Percentiles rank a stretch among this genome's conserved stretches.
phyloP scores from a whole-genome alignment of 1,284 basidiomycete species.

The Sporisorium graminicola region DNA sequence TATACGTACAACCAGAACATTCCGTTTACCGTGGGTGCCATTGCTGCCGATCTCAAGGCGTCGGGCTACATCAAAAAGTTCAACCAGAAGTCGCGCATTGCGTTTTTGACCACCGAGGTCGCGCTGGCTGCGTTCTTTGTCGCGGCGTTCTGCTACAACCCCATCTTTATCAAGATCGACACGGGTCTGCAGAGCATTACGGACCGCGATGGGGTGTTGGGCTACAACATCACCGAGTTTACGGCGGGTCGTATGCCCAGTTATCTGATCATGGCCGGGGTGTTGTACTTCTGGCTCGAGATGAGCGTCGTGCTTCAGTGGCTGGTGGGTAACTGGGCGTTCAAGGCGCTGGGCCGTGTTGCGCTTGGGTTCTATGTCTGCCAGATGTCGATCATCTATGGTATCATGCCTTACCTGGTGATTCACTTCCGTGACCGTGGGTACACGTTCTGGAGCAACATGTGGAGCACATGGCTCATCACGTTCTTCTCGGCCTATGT shows the following conservation, averaged over 20 bases:
- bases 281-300: conserved; percentile 70
- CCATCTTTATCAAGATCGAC: conserved; percentile 66
- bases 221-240: conserved; percentile 56
- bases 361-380: conserved; percentile 72
- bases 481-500: conserved; percentile 70
- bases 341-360: conserved; percentile 71
- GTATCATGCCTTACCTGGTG: conserved; percentile 70
- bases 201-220: conserved; percentile 68
- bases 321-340: conserved; percentile 69
- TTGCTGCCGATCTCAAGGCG: conserved; percentile 70
- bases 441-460: conserved; percentile 69
- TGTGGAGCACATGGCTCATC: conserved; percentile 70
- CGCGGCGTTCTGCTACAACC: conserved; percentile 68
- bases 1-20: conserved; percentile 33
- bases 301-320: conserved; percentile 71
- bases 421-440: conserved; percentile 67
- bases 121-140: conserved; percentile 67
- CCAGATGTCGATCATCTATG: conserved; percentile 71
- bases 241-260: conserved; percentile 44
- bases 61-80: conserved; percentile 70
- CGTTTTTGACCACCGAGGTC: conserved; percentile 66
- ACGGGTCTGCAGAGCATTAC: conserved; percentile 65
- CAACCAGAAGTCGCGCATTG: conserved; percentile 70
- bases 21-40: conserved; percentile 69
- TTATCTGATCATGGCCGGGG: conserved; percentile 51